These are phyloP conservation scores for Leavenworthia alabamica DNA, from an alignment of 345 rosid genomes.

Conservation along the genomic window DNA sequence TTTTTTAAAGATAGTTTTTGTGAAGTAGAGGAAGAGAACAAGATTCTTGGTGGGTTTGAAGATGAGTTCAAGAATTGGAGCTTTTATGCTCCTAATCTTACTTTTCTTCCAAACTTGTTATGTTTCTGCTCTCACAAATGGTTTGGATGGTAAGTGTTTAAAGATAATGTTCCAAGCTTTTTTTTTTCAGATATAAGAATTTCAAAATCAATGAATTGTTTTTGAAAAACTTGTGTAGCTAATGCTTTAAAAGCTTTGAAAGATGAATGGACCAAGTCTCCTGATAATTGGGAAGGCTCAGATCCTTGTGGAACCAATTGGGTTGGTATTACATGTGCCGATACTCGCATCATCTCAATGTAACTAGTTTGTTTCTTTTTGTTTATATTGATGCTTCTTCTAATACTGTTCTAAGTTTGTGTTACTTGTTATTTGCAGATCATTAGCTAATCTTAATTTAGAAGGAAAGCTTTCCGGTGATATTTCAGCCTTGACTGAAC, in stretches of 20 bases:
- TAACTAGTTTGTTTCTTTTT: conserved; percentile 17
- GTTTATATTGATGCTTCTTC: neutral
- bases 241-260: conserved; percentile 34
- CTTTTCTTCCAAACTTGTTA: neutral
- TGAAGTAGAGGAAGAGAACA: no score
- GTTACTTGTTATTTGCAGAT: conserved; percentile 42
- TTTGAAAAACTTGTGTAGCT: conserved; percentile 32
- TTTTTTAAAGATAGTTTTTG: neutral
- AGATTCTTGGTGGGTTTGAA: conserved; percentile 4
- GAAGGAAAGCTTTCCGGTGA: conserved; percentile 53
- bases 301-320: conserved; percentile 75
- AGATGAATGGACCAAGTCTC: conserved; percentile 34
- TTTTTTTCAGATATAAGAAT: neutral
- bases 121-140: neutral
- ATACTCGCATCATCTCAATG: conserved; percentile 51
- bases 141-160: neutral
- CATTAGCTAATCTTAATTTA: conserved; percentile 47
- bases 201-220: neutral
- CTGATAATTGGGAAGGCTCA: conserved; percentile 38
- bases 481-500: conserved; percentile 45
- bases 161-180: neutral
- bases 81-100: neutral
- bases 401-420: neutral
- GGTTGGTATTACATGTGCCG: conserved; percentile 59
- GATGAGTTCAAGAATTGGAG: conserved; percentile 15